Evolutionary conservation across 202 grass and related monocot species (phyloP).

Genomic region (Eragrostis tef): DNA sequence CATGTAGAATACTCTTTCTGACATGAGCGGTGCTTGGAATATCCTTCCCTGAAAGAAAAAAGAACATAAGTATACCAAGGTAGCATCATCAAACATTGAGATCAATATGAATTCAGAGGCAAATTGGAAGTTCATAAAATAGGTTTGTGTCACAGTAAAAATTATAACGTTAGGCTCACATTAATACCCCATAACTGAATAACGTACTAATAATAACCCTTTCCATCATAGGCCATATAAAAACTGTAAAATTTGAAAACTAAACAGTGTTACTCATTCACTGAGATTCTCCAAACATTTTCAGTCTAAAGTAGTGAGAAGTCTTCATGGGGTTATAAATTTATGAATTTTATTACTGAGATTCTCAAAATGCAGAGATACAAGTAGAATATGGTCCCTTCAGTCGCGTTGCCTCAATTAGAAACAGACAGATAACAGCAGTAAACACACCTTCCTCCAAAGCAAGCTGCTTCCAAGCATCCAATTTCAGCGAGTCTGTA

Average conservation of each 20-base stretch:
- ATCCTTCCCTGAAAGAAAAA: conserved; percentile 69
- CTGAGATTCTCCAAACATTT: no score
- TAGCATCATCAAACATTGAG: conserved; percentile 3
- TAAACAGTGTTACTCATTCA: background rate
- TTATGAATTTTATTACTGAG: background rate
- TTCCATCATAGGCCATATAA: background rate
- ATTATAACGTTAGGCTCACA: background rate
- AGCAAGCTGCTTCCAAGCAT: conserved; percentile 97
- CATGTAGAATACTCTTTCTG: conserved; percentile 72
- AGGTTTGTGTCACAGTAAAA: background rate
- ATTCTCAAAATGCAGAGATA: background rate
- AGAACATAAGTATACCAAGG: conserved; percentile 35
- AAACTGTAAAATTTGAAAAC: background rate
- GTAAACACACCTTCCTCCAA: conserved; percentile 76
- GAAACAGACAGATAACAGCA: background rate
- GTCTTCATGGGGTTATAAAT: background rate
- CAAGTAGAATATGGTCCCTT: background rate
- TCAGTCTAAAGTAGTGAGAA: background rate
- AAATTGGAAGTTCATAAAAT: background rate
- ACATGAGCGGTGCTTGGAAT: conserved; percentile 55
- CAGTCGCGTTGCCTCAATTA: background rate
- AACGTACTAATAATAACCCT: background rate
- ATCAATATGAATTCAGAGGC: background rate
- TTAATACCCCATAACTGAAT: background rate
- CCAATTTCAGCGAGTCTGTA: conserved; percentile 72